Base-by-base conservation (phyloP, 441 rosid species). In the Gossypium schwendimanii region DNA sequence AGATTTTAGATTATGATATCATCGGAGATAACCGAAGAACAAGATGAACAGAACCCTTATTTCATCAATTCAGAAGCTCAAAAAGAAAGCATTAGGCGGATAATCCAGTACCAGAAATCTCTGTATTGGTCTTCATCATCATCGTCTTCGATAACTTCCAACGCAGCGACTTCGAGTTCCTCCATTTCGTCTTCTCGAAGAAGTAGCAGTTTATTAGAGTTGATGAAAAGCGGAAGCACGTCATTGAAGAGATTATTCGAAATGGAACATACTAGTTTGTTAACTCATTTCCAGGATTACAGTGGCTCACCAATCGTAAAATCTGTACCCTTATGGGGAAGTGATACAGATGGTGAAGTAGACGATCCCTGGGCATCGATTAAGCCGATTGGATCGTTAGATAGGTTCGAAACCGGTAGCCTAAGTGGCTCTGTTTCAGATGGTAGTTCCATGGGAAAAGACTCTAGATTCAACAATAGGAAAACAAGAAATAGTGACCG, bases 201-300 rank as follows among this genome's bases (percentile, higher is more conserved):
- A 73, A 78, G 82, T 21, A 75, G 72, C 55, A 76, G 76, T 53
- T 68, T 87, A 68, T 23, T 84, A 18, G 77, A 79, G 6, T 62
- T 82, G 71, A 85, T 82, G 91, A 82, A 68, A 76, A 69, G 65
- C 9, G 84, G 86, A 55, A 81, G 76, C 77, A 74, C 81, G 0
- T 82, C 87, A 17, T 23, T 82, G 49, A 44, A 31, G 72, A 84
- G 91, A 73, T 61, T 87, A 23, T 84, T 81, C 55, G 83, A 81
- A 66, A 86, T 81, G 85, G 83, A 81, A 69, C 85, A 81, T n/a
- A 80, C 82, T 0, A 78, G 83, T 73, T 80, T 84, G 68, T 75
- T 79, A 6, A 75, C 73, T 26, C 74, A 81, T 76, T 82, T 84
- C 57, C 44, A 75, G 45, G 81, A 80, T 26, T 84, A 83, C 76